Evolutionary conservation across 352 stramenopile genomes (phyloP).

Genomic region (Pythium phragmitis): DNA sequence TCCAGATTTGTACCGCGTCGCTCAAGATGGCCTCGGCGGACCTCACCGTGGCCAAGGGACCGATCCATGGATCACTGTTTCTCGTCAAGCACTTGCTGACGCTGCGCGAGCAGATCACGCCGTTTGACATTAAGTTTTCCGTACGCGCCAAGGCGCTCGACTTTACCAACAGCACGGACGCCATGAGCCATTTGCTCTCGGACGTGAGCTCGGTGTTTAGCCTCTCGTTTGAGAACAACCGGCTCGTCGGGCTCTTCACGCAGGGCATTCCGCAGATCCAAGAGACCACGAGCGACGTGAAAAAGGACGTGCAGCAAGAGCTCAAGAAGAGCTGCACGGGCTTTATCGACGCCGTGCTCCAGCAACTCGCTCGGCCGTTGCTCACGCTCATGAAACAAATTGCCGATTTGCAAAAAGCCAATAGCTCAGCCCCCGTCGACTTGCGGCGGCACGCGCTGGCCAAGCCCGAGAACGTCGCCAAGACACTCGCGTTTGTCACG

Average conservation of each 20-base stretch:
- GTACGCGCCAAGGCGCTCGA: conserved; percentile 70
- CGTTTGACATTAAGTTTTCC: conserved; percentile 82
- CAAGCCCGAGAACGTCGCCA: conserved; percentile 37
- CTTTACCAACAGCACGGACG: conserved; percentile 74
- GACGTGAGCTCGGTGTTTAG: conserved; percentile 68
- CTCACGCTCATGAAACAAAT: conserved; percentile 70
- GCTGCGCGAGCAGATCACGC: conserved; percentile 80
- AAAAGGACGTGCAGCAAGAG: conserved; percentile 76
- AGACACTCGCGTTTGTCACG: conserved; percentile 45
- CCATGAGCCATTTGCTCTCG: conserved; percentile 66
- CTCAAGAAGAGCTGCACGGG: conserved; percentile 78
- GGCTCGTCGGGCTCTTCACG: conserved; percentile 60
- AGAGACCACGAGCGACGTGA: conserved; percentile 73
- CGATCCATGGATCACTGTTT: conserved; percentile 70
- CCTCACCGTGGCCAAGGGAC: conserved; percentile 46
- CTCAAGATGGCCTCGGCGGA: conserved; percentile 77
- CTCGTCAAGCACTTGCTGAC: conserved; percentile 83
- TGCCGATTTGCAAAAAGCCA: conserved; percentile 36
- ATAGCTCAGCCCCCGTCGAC: neutral
- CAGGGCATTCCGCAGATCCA: conserved; percentile 78
- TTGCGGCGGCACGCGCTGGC: conserved; percentile 40
- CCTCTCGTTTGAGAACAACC: conserved; percentile 56
- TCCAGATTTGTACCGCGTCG: conserved; percentile 74
- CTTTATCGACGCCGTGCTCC: conserved; percentile 76
- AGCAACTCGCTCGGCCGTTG: conserved; percentile 58